Conservation (phyloP, 768 basidiomycete genomes). For the Glaciozyma martinii region DNA sequence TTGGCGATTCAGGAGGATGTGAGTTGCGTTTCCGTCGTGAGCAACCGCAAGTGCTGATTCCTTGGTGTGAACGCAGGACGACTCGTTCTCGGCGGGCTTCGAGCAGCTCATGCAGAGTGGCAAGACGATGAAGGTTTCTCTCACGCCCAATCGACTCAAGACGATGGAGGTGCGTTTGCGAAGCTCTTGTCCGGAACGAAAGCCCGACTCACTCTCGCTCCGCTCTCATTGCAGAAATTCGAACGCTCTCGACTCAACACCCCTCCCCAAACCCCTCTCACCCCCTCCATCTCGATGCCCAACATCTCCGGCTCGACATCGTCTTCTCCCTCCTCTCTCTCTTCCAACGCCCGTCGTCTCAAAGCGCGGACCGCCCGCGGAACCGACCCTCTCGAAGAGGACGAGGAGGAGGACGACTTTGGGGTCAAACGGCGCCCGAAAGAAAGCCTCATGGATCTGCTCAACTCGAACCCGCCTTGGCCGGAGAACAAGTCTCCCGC, state of each 20-base stretch:
- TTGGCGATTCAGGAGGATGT: background rate
- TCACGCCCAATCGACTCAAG: conserved; percentile 85
- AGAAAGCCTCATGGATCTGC: conserved; percentile 6
- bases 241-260: background rate
- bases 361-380: conserved; percentile 6
- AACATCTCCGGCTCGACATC: background rate
- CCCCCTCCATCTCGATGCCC: background rate
- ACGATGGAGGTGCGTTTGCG: conserved; percentile 72
- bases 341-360: background rate
- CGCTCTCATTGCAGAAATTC: background rate
- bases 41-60: no score
- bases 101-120: conserved; percentile 85
- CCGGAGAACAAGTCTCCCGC: background rate
- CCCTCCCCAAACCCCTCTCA: background rate
- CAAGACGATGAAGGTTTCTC: conserved; percentile 86
- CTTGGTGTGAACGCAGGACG: no score
- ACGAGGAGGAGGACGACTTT: conserved; percentile 5
- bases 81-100: conserved; percentile 43
- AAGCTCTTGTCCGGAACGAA: background rate
- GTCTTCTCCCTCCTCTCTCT: background rate
- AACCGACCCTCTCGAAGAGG: conserved; percentile 12
- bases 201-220: background rate
- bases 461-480: conserved; percentile 22
- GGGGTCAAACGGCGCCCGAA: background rate
- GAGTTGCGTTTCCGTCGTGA: background rate